phyloP scores from a whole-genome alignment of 2,329 filamentous ascomycete genomes.

The Uncinocarpus reesii region DNA sequence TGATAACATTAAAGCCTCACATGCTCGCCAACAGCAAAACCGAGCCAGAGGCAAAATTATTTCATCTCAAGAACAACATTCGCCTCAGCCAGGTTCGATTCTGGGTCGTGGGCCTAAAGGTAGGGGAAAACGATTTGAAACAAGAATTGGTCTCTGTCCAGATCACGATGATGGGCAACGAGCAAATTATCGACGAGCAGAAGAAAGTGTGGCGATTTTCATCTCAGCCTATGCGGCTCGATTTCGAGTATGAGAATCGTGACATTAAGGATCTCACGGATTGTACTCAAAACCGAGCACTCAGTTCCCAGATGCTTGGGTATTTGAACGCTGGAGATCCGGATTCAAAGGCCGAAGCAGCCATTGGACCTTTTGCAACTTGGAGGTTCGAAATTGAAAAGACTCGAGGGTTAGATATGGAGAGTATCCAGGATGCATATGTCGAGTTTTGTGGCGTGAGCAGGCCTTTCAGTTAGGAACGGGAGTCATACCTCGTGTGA shows the following conservation, averaged over 20 bases:
- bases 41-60: not conserved
- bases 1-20: not conserved
- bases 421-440: not conserved
- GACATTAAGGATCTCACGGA: not conserved
- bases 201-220: not conserved
- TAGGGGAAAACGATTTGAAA: not conserved
- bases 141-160: conserved; percentile 1
- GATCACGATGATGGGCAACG: not conserved
- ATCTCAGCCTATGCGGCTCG: conserved; percentile 1
- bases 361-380: not conserved
- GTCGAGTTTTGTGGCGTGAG: not conserved
- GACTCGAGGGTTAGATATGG: not conserved
- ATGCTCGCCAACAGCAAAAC: conserved; percentile 1
- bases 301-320: not conserved
- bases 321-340: not conserved
- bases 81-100: conserved; percentile 2
- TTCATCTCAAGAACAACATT: not conserved
- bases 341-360: not conserved
- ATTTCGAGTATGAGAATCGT: not conserved
- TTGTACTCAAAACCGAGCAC: not conserved
- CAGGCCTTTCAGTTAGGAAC: not conserved
- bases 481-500: too few species aligned
- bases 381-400: conserved; percentile 3
- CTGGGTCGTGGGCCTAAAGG: not conserved
- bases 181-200: not conserved